phyloP scores from a whole-genome alignment of 208 protist species.

The Leishmania tropica region DNA sequence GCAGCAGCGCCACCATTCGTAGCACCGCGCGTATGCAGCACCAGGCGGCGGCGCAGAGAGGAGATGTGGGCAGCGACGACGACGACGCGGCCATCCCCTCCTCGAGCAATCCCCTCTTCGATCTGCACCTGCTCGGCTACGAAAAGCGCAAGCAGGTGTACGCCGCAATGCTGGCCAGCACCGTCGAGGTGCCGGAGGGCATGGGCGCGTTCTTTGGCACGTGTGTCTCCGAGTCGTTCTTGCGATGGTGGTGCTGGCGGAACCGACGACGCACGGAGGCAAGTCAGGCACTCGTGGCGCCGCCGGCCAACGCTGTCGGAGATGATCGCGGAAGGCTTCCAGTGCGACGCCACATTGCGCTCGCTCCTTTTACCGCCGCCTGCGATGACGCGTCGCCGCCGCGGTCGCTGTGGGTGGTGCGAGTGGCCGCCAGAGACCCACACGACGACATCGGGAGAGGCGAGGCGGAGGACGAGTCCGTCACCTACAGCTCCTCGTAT shows the following conservation, averaged over 20 bases:
- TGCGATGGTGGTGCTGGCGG: slow-evolving; percentile 33
- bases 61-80: background rate
- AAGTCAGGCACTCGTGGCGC: background rate
- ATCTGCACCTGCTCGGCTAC: slow-evolving; percentile 33
- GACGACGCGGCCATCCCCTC: slow-evolving; percentile 13
- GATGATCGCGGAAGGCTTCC: background rate
- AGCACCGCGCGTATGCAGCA: background rate
- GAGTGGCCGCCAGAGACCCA: background rate
- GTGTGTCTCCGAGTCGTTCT: slow-evolving; percentile 31
- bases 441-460: background rate
- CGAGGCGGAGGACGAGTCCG: slow-evolving; percentile 13
- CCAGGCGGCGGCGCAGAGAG: background rate
- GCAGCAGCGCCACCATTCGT: background rate
- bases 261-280: background rate
- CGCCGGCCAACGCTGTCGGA: background rate
- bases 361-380: background rate
- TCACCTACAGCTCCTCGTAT: slow-evolving; percentile 31
- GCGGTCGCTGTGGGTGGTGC: slow-evolving; percentile 11
- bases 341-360: background rate
- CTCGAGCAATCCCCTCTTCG: slow-evolving; percentile 31
- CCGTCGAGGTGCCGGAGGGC: slow-evolving; percentile 31
- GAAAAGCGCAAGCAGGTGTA: slow-evolving; percentile 29
- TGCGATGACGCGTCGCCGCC: background rate
- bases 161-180: slow-evolving; percentile 25
- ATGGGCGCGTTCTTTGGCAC: slow-evolving; percentile 31